Conservation (phyloP, 2,329 filamentous ascomycete species). For the Camillea tinctor region DNA sequence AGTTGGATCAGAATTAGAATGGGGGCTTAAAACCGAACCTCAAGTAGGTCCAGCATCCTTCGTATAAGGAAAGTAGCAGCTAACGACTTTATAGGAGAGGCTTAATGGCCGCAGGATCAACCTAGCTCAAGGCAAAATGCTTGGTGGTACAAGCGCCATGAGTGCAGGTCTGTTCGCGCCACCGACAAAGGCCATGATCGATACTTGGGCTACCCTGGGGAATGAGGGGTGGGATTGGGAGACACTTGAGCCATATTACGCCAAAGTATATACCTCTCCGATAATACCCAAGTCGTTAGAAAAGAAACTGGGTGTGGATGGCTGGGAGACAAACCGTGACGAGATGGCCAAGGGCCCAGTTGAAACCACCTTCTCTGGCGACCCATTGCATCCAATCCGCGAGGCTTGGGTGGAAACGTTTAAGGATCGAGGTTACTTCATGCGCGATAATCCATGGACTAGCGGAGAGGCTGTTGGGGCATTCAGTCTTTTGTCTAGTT, state of each 20-base stretch:
- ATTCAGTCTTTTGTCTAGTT: slow-evolving; percentile 9
- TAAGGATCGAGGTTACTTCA: slow-evolving; percentile 1
- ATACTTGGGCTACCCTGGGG: slow-evolving; percentile 38
- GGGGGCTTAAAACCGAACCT: slow-evolving; percentile 7
- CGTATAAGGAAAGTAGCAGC: neutral
- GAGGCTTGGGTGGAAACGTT: slow-evolving; percentile 9
- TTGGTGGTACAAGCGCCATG: slow-evolving; percentile 8
- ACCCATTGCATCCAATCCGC: slow-evolving; percentile 4
- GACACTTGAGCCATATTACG: slow-evolving; percentile 30
- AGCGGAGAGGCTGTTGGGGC: slow-evolving; percentile 7
- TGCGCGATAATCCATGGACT: slow-evolving; percentile 10
- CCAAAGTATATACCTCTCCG: slow-evolving; percentile 19
- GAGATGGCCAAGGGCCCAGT: slow-evolving; percentile 5
- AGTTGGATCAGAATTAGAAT: slow-evolving; percentile 8
- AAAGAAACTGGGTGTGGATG: slow-evolving; percentile 10
- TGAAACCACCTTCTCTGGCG: slow-evolving; percentile 8
- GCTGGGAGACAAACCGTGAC: neutral
- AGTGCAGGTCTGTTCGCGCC: slow-evolving; percentile 5
- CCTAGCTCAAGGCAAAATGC: slow-evolving; percentile 5
- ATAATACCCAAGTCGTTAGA: neutral
- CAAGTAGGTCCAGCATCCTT: slow-evolving; percentile 8
- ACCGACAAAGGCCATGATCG: slow-evolving; percentile 12
- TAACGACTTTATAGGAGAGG: neutral
- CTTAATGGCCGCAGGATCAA: slow-evolving; percentile 2
- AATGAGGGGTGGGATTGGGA: slow-evolving; percentile 40